phyloP scores from a whole-genome alignment of 2,329 filamentous ascomycete genomes.

The Alternaria incomplexa region DNA sequence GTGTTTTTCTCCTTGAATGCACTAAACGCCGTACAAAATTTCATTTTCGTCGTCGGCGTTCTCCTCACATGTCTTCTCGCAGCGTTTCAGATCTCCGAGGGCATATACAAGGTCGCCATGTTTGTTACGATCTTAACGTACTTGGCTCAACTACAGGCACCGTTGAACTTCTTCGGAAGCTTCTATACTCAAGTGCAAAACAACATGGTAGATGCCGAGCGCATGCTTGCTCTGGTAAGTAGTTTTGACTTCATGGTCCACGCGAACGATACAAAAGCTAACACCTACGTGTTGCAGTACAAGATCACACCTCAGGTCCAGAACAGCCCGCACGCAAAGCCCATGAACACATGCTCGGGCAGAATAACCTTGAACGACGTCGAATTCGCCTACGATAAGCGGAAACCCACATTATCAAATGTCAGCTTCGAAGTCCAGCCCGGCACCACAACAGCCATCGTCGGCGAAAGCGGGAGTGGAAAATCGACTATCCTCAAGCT shows the following conservation, averaged over 20 bases:
- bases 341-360: not conserved
- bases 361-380: constrained; percentile 21
- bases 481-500: constrained; percentile 65
- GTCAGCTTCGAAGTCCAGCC: constrained; percentile 55
- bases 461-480: constrained; percentile 66
- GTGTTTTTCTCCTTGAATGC: constrained; percentile 22
- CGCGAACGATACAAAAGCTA: too few relatives aligned
- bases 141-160: constrained; percentile 27
- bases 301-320: too few relatives aligned
- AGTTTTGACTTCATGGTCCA: too few relatives aligned
- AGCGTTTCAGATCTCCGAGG: constrained; percentile 14
- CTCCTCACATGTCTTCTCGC: constrained; percentile 14
- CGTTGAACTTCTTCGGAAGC: constrained; percentile 28
- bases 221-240: constrained; percentile 26
- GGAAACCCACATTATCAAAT: constrained; percentile 54
- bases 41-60: constrained; percentile 17
- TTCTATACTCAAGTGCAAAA: constrained; percentile 29
- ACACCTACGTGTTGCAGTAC: too few relatives aligned
- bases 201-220: constrained; percentile 28
- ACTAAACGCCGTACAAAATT: constrained; percentile 24
- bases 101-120: constrained; percentile 10
- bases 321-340: too few relatives aligned
- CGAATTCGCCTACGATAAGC: constrained; percentile 29
- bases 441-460: constrained; percentile 62
- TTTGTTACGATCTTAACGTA: constrained; percentile 26